Evolutionary conservation across 371 early-diverging fungal species (phyloP).

Genomic region (Mortierella sp.): DNA sequence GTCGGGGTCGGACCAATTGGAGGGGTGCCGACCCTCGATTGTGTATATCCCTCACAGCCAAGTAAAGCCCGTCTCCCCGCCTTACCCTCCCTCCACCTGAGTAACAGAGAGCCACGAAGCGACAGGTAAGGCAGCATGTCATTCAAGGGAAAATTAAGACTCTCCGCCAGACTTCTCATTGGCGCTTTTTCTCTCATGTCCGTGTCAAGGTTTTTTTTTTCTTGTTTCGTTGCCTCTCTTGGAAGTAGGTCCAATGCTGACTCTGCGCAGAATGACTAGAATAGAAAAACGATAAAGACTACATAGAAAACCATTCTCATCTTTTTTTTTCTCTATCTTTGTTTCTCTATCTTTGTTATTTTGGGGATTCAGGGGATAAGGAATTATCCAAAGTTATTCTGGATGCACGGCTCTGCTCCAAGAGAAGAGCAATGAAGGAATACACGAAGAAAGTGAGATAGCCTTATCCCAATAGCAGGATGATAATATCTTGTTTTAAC

Average conservation of each 20-base stretch:
- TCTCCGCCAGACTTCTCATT: constrained; percentile 2
- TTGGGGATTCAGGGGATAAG: no score
- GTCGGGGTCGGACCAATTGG: constrained; percentile 9
- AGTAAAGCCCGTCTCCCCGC: no score
- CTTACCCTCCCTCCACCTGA: no score
- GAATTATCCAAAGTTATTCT: background rate
- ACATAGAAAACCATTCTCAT: background rate
- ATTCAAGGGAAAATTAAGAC: constrained; percentile 10
- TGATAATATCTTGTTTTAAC: background rate
- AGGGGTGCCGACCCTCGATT: background rate
- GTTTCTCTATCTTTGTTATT: no score
- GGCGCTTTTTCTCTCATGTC: background rate
- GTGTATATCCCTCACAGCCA: background rate
- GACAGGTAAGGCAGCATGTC: background rate
- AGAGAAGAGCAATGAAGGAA: background rate
- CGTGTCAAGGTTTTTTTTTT: background rate
- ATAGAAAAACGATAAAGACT: background rate
- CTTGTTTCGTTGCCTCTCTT: background rate
- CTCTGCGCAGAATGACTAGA: background rate
- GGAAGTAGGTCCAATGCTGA: background rate
- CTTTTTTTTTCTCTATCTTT: background rate
- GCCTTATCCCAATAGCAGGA: no score
- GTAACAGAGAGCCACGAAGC: background rate
- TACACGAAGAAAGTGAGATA: no score
- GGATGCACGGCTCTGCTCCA: background rate